A percentile compares a stretch with the other conserved stretches of the same genome.
Evolutionary conservation across 2,329 filamentous ascomycete species (phyloP).

Genomic region (Rhinocladiella mackenziei): DNA sequence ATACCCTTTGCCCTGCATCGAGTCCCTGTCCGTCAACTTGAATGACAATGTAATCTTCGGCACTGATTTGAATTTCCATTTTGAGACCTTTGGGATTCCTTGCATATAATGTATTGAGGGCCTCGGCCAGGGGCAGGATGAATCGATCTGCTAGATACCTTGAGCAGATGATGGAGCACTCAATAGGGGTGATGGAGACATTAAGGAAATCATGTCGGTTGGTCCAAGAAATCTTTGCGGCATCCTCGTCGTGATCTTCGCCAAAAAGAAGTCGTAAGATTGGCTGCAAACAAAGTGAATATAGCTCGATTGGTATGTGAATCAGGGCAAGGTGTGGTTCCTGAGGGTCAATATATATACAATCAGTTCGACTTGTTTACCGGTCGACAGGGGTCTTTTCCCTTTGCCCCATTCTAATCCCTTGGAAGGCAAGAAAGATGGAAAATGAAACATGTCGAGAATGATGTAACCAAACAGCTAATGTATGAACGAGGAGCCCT

Average conservation of each 20-base stretch:
- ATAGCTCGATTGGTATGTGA: conserved; percentile 77
- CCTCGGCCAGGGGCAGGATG: conserved; percentile 67
- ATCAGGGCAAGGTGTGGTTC: conserved; percentile 83
- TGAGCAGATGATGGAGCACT: conserved; percentile 89
- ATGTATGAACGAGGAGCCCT: conserved; percentile 4
- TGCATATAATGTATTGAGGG: conserved; percentile 47
- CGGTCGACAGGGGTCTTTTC: not conserved
- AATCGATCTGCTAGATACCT: conserved; percentile 67
- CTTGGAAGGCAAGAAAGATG: not conserved
- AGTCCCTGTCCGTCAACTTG: conserved; percentile 86
- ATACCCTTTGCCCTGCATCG: conserved; percentile 83
- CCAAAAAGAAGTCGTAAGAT: conserved; percentile 83
- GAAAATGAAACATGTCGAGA: conserved; percentile 2
- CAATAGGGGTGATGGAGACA: conserved; percentile 84
- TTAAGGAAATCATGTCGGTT: conserved; percentile 78
- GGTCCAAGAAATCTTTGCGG: conserved; percentile 38
- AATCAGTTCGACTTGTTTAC: not conserved
- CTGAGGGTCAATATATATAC: conserved; percentile 48
- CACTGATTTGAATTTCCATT: conserved; percentile 65
- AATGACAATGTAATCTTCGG: conserved; percentile 81
- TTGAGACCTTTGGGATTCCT: conserved; percentile 30
- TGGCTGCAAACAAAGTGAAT: conserved; percentile 75
- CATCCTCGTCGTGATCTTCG: conserved; percentile 42
- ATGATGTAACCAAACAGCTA: not conserved
- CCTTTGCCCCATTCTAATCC: not conserved